Conservation (phyloP, 2,329 filamentous ascomycete species). For the Remersonia thermophila region DNA sequence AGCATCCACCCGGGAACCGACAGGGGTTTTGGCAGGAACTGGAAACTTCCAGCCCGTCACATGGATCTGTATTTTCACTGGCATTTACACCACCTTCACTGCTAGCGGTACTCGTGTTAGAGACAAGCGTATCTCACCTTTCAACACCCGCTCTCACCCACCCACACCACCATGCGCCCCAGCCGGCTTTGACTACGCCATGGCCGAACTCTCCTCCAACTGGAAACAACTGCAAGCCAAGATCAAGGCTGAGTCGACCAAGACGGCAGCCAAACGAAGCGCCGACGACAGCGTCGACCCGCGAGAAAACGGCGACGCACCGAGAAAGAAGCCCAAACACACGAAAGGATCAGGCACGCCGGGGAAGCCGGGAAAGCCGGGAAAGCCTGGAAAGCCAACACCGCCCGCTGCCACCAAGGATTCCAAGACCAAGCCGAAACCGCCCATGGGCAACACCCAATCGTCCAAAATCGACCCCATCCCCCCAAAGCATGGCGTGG, state of each 20-base stretch:
- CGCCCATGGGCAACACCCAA: constrained; percentile 25
- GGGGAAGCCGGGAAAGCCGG: no score
- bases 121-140: no score
- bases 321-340: constrained; percentile 7
- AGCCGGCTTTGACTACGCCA: not conserved
- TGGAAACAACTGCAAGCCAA: constrained; percentile 67
- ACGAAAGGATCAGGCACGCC: no score
- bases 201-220: constrained; percentile 48
- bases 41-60: no score
- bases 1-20: no score
- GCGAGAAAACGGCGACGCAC: constrained; percentile 1
- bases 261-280: constrained; percentile 27
- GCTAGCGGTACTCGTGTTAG: no score
- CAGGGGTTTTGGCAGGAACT: no score
- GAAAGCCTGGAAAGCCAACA: not conserved
- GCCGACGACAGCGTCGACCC: constrained; percentile 21
- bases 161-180: not conserved
- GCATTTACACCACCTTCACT: no score
- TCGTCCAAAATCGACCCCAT: constrained; percentile 32
- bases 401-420: not conserved
- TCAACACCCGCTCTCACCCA: not conserved
- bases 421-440: not conserved
- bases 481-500: constrained; percentile 26
- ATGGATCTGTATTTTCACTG: no score
- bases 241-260: constrained; percentile 35